Conservation (phyloP, 345 rosid species). For the thale cress (Arabidopsis thaliana) region DNA sequence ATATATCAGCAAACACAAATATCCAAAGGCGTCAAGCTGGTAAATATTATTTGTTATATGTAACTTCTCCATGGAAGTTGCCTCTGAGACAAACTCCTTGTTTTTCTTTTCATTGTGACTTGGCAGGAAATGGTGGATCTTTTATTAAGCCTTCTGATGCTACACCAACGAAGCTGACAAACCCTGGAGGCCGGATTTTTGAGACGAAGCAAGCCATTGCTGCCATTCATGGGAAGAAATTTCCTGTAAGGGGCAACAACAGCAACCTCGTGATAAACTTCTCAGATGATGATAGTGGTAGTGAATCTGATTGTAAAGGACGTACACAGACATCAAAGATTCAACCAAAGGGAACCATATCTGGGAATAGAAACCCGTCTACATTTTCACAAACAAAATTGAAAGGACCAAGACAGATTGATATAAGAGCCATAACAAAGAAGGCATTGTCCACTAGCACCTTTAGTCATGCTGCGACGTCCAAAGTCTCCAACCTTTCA, state of each 20-base stretch:
- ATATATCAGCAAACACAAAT: slow-evolving; percentile 36
- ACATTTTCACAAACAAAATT: slow-evolving; percentile 40
- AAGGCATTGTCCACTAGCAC: slow-evolving; percentile 53
- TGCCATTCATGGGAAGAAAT: slow-evolving; percentile 51
- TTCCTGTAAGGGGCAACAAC: slow-evolving; percentile 47
- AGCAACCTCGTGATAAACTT: slow-evolving; percentile 91
- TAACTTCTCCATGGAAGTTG: not conserved
- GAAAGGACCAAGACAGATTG: slow-evolving; percentile 46
- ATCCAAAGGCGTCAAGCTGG: slow-evolving; percentile 53
- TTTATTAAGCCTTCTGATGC: slow-evolving; percentile 43
- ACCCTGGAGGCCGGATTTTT: slow-evolving; percentile 49
- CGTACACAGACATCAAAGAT: slow-evolving; percentile 39
- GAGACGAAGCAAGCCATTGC: slow-evolving; percentile 56
- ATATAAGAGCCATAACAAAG: slow-evolving; percentile 51
- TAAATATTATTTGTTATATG: slow-evolving; percentile 26
- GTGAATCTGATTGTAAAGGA: slow-evolving; percentile 63
- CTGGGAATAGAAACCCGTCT: slow-evolving; percentile 49
- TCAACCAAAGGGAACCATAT: slow-evolving; percentile 43
- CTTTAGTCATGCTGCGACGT: slow-evolving; percentile 53
- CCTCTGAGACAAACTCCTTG: not conserved
- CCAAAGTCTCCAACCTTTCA: slow-evolving; percentile 44
- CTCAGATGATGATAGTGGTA: slow-evolving; percentile 85
- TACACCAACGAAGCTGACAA: slow-evolving; percentile 37
- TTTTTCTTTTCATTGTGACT: slow-evolving; percentile 20
- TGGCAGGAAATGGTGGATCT: slow-evolving; percentile 52